Evolutionary conservation across 2,329 filamentous ascomycete species (phyloP).

Genomic region (Cladosporium sp.): DNA sequence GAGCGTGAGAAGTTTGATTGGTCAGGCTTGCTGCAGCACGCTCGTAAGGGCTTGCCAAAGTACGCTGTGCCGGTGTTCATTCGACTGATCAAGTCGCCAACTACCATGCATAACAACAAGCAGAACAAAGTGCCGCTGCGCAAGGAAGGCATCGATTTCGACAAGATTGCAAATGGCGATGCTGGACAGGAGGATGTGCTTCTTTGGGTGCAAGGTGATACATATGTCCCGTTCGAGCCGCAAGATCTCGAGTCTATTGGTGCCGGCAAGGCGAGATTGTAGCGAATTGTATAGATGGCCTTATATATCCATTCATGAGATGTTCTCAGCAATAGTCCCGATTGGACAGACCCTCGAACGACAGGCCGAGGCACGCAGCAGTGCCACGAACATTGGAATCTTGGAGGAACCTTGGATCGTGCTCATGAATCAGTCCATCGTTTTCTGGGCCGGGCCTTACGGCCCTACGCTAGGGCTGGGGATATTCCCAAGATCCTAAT

Average conservation of each 20-base stretch:
- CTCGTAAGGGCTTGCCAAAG: conserved; percentile 56
- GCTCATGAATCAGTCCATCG: too few species aligned
- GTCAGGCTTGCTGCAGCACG: conserved; percentile 54
- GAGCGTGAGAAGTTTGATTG: conserved; percentile 53
- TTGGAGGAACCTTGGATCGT: too few species aligned
- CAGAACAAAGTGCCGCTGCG: conserved; percentile 84
- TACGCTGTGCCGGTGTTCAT: conserved; percentile 75
- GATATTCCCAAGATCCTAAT: neutral
- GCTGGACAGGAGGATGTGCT: conserved; percentile 44
- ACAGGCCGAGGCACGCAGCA: too few species aligned
- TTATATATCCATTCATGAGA: too few species aligned
- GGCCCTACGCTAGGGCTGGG: neutral
- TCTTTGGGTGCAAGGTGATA: conserved; percentile 47
- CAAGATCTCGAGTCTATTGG: conserved; percentile 35
- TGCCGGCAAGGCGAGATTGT: conserved; percentile 12
- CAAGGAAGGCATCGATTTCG: conserved; percentile 85
- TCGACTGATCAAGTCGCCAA: conserved; percentile 52
- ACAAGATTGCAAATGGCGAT: conserved; percentile 55
- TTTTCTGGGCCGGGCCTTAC: too few species aligned
- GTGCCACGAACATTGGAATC: too few species aligned
- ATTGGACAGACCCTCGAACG: too few species aligned
- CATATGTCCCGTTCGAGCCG: conserved; percentile 55
- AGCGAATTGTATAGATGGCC: neutral
- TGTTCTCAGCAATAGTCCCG: too few species aligned
- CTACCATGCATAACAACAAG: conserved; percentile 71